Evolutionary conservation across 148 eudicot genomes (phyloP), one percentile per base, ranked within the genome.

Genomic region (Mesembryanthemum crystallinum): DNA sequence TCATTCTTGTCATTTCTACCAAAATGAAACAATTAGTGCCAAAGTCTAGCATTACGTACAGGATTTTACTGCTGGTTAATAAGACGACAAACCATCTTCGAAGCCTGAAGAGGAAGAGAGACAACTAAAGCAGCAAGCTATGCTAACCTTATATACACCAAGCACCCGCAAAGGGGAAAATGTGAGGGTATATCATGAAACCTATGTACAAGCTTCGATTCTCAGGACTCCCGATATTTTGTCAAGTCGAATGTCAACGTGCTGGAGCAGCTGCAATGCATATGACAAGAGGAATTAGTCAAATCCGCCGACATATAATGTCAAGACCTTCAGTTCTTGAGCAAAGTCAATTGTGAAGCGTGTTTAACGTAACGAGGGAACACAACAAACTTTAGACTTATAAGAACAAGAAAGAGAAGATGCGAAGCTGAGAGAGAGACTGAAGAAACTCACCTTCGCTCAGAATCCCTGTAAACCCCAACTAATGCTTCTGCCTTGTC

Each of bases 401-500:
- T 30, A 64, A 54, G 42, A 65, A 17, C 45, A 30, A 8, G 32
- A 12, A 54, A 65, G 45, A 63, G 27, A 67, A 60, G 18, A 37
- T 10, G 42, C 21, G 60, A 67, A 62, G 23, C 60, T 28, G 51
- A 77, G 62, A 47, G 24, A 39, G 12, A 14, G 14, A 42, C n/a
- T n/a, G 18, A 49, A 59, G 54, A 42, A 64, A 60, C 82, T 79
- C 71, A 91, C 99, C 97, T 85, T 76, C 83, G 78, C 24, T 91
- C 98, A 43, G 92, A 86, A 78, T 96, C 99, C 83, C 98, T 87
- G 82, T 89, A 96, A 67, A 96, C 99, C 42, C 99, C 99, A 77
- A 96, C 97, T 78, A 96, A 71, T 78, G 99, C 99, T 82, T 96
- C 98, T 30, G 99, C 99, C 82, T 92, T 96, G 88, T 96, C 99